phyloP scores from a whole-genome alignment of 73 alveolate species.

The Paramecium primaurelia region DNA sequence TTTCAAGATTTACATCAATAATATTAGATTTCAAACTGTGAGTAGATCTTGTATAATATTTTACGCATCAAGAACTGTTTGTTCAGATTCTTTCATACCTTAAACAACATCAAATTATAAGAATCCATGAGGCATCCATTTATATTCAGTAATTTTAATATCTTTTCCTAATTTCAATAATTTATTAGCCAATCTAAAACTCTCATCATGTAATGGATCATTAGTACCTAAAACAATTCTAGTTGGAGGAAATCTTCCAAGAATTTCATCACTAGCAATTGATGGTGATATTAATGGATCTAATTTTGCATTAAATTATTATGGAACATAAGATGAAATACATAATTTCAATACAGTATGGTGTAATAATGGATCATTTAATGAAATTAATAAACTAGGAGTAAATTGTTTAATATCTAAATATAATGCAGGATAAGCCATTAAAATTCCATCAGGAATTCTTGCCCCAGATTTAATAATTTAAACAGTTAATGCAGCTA shows the following conservation, averaged over 20 bases:
- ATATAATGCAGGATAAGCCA: constrained; percentile 82
- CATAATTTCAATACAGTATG: constrained; percentile 75
- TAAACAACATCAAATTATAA: constrained; percentile 38
- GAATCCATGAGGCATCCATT: constrained; percentile 64
- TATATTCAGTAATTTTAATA: constrained; percentile 45
- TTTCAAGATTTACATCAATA: neutral
- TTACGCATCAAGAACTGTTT: constrained; percentile 46
- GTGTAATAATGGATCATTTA: constrained; percentile 79
- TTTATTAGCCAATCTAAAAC: constrained; percentile 63
- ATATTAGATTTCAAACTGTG: neutral
- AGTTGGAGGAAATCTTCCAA: constrained; percentile 63
- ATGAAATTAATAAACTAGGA: constrained; percentile 71
- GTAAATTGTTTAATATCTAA: constrained; percentile 61
- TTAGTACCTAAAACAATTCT: constrained; percentile 71
- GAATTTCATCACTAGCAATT: constrained; percentile 59
- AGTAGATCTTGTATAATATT: constrained; percentile 17
- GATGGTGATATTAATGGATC: constrained; percentile 74
- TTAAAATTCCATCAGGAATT: constrained; percentile 78
- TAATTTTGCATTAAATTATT: constrained; percentile 45
- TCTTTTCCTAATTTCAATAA: constrained; percentile 25
- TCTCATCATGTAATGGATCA: constrained; percentile 82
- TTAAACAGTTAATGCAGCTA: constrained; percentile 70
- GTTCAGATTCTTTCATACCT: constrained; percentile 55
- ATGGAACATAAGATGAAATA: constrained; percentile 70
- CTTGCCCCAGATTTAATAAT: constrained; percentile 71